These are phyloP conservation scores for Phytophthora melonis DNA, from an alignment of 352 stramenopile species.

Conservation along the genomic window DNA sequence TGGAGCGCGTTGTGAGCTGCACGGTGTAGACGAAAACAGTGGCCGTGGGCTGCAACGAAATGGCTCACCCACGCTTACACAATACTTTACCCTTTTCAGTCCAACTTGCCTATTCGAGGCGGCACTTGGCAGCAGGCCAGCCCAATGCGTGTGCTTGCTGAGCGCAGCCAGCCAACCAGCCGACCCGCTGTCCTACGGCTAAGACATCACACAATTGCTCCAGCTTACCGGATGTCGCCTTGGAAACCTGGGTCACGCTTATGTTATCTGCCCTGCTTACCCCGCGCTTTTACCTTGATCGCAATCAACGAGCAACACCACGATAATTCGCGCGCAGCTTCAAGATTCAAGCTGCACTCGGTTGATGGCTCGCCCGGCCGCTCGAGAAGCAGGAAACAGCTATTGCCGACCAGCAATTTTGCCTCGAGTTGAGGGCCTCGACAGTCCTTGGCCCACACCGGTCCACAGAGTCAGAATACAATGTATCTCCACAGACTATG, in stretches of 20 bases:
- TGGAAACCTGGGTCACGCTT: neutral
- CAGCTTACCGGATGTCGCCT: neutral
- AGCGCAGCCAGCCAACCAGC: neutral
- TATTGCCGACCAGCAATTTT: neutral
- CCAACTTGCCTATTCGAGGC: too few relatives aligned
- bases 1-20: too few relatives aligned
- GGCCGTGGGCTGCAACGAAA: neutral
- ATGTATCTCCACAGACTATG: neutral
- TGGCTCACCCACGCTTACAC: neutral
- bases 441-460: neutral
- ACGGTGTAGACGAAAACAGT: neutral
- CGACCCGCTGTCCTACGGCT: neutral
- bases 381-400: neutral
- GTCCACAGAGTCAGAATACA: neutral
- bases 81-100: too few relatives aligned
- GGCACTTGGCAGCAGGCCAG: too few relatives aligned
- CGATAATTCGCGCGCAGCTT: neutral
- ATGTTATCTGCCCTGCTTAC: neutral
- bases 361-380: too few relatives aligned
- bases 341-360: neutral
- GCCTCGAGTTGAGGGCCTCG: too few relatives aligned
- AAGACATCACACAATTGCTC: neutral
- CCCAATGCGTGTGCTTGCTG: neutral
- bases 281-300: neutral
- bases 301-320: neutral